Base-by-base conservation (phyloP, 805 yeast species). In the Starmerella potacharoeniae region DNA sequence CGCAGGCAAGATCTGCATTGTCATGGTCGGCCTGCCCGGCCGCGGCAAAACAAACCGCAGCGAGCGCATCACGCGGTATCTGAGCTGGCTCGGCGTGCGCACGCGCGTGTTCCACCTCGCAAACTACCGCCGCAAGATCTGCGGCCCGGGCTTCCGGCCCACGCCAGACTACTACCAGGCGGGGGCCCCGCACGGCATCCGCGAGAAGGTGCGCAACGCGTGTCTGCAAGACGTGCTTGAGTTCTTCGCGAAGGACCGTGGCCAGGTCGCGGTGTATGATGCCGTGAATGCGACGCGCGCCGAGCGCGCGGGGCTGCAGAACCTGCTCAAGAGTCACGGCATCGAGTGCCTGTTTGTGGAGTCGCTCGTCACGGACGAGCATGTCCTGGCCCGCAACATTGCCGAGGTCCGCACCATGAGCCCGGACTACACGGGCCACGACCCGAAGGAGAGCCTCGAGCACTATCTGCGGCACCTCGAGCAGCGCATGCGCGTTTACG, bases 251-350 rank as follows among this genome's bases (percentile, higher is more conserved):
- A 87, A 83, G 58, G 52, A 57, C 16, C 80, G 80, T 64, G 97
- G 97, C 10, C 98, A 93, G 71, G 87, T 93, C 35, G 98, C 95
- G 5, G 86, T 93, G 28, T 93, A 86, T 69, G 99, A 93, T 69
- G 97, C 97, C 0, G 85, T 93, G 51, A 93, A 93, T 67, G 95
- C 93, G 6, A 72, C 84, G 49, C 79, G 83, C 22, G 75, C 76
- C 51, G 84, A 83, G 61, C 76, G 99, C 62, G 63, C 74, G 7
- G 77, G 76, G 34, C 48, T 63, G 45, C 77, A 77, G 31, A 74
- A 75, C 36, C 69, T 70, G 55, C 81, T 91, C 62, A 71, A 73
- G 7, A 71, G 73, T 45, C 73, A 77, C 57, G 80, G 81, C 60
- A 82, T 90, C 55, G 90, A 85, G 68, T 84, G 84, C 31, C 69